Base-by-base conservation (phyloP, 208 protist species). In the Leishmania braziliensis region DNA sequence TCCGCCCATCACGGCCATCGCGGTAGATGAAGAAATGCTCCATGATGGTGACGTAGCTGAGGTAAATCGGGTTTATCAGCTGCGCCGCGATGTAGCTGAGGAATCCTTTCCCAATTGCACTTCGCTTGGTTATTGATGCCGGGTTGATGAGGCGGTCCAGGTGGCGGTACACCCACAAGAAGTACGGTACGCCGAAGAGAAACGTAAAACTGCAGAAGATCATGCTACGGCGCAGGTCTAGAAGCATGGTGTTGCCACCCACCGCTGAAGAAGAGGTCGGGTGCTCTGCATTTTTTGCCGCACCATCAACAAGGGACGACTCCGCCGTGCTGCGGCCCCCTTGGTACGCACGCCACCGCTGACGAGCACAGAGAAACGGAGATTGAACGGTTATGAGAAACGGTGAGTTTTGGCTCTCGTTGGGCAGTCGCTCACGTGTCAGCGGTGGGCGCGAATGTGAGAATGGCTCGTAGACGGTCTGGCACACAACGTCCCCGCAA, bases 171-270 rank as follows among this genome's bases (percentile, higher is more conserved):
- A 94, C 79, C 63, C 78, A 81, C 54, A 96, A 80, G 70, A 94
- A 96, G 73, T 90, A 95, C 36, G 86, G 87, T 0, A 92, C 89
- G 9, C 89, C 88, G 70, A 96, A 92, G 8, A 94, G 39, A 60
- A 92, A 83, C 50, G 90, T 93, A 74, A 92, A 95, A 78, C 93
- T 96, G 66, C 82, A 87, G 77, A 96, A 96, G 81, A 96, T 95
- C 46, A 92, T 79, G 51, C 93, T 96, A 65, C 93, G 86, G 6
- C 91, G 90, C 20, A 96, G 75, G 72, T 96, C 93, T n/a, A 95
- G 82, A 26, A 94, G 70, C 1, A 92, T 46, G 0, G 88, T 80
- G 79, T 84, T 84, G 68, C 36, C 78, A n/a, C n/a, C 29, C 54
- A 9, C 23, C 56, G 18, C 10, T 5, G 79, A 69, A 6, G 68